Percentiles rank a stretch among this genome's conserved stretches.
Evolutionary conservation across 306 rosid species (phyloP).

Genomic region (Chamaecrista fasciculata): DNA sequence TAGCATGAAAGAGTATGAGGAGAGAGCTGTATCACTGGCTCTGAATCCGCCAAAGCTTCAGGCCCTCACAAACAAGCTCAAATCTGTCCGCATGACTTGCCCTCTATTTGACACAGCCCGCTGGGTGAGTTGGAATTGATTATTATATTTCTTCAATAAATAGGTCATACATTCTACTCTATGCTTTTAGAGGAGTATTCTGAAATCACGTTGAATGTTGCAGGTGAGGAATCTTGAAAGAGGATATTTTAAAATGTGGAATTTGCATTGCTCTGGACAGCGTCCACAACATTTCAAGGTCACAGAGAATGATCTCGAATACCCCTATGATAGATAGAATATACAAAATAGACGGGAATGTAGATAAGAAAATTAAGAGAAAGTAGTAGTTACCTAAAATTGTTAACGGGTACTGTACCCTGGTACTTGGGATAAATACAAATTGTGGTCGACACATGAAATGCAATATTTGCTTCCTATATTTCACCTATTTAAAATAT

Average conservation of each 20-base stretch:
- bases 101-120: slow-evolving; percentile 92
- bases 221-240: slow-evolving; percentile 63
- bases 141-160: background rate
- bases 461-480: background rate
- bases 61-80: slow-evolving; percentile 72
- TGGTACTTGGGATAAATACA: background rate
- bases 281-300: slow-evolving; percentile 58
- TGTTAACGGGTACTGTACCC: slow-evolving; percentile 6
- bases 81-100: slow-evolving; percentile 78
- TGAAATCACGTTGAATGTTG: slow-evolving; percentile 1
- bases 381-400: slow-evolving; percentile 18
- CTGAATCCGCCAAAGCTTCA: slow-evolving; percentile 74
- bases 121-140: slow-evolving; percentile 58
- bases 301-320: slow-evolving; percentile 49
- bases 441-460: background rate
- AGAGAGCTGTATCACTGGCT: slow-evolving; percentile 85
- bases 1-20: slow-evolving; percentile 93
- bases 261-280: slow-evolving; percentile 54
- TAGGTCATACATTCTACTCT: background rate
- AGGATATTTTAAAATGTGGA: slow-evolving; percentile 55
- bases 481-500: fast-evolving
- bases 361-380: slow-evolving; percentile 45
- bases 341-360: slow-evolving; percentile 51
- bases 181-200: background rate
- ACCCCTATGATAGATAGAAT: slow-evolving; percentile 50